Percentiles rank a stretch among this genome's conserved stretches.
These are phyloP conservation scores for Amesomyces nigricolor DNA, from an alignment of 2,329 filamentous ascomycete species.

Conservation along the genomic window DNA sequence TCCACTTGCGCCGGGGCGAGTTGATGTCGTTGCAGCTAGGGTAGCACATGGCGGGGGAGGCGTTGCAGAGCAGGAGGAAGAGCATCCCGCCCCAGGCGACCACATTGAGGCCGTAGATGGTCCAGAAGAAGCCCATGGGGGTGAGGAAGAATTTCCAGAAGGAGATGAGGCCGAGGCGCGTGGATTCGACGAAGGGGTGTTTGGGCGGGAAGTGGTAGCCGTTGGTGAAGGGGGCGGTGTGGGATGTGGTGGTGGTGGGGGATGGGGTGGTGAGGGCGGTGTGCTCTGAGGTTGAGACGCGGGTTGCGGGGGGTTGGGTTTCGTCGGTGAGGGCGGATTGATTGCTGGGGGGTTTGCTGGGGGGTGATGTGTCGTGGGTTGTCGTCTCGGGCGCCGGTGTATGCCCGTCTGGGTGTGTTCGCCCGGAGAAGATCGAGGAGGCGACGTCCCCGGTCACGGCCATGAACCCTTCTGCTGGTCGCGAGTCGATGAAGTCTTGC, in stretches of 20 bases:
- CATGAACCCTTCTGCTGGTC: slow-evolving; percentile 43
- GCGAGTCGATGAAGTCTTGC: slow-evolving; percentile 40
- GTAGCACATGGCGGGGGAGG: slow-evolving; percentile 65
- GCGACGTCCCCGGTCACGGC: slow-evolving; percentile 43
- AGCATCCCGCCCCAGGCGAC: slow-evolving; percentile 90
- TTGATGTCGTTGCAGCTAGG: slow-evolving; percentile 65
- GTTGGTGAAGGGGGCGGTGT: slow-evolving; percentile 48
- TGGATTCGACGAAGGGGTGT: slow-evolving; percentile 54
- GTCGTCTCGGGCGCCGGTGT: neutral
- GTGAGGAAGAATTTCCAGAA: slow-evolving; percentile 72
- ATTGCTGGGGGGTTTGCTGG: neutral
- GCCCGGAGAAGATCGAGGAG: slow-evolving; percentile 33
- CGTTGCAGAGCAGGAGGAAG: slow-evolving; percentile 76
- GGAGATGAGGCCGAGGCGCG: slow-evolving; percentile 50
- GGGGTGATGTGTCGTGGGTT: neutral
- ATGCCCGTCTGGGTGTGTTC: slow-evolving; percentile 3
- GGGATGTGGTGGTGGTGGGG: slow-evolving; percentile 21
- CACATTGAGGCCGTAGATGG: slow-evolving; percentile 74
- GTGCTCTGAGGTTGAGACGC: slow-evolving; percentile 22
- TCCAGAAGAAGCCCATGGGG: slow-evolving; percentile 69
- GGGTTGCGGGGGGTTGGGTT: slow-evolving; percentile 8
- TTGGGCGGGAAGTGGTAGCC: slow-evolving; percentile 61
- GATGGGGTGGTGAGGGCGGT: slow-evolving; percentile 22
- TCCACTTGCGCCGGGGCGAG: slow-evolving; percentile 74
- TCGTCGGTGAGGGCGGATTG: neutral